Evolutionary conservation across 164 flowering plant genomes (phyloP), one percentile per base, ranked within the genome.

Genomic region (Magnolia changhungtana): DNA sequence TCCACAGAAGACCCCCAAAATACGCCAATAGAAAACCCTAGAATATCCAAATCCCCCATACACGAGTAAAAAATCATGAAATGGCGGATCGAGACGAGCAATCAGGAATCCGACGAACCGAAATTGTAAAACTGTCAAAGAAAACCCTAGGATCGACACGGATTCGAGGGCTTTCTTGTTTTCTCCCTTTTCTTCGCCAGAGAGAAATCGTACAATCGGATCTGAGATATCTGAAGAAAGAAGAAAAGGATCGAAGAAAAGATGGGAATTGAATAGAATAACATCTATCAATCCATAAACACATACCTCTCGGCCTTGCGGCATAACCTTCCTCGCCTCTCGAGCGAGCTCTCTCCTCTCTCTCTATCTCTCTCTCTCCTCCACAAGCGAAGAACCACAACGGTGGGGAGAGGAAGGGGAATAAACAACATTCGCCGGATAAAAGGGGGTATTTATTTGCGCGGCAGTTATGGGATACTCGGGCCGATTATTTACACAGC

Each of bases 261-360:
- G 70, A 24, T 50, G 24, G 20, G 45, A 55, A n/a, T 19, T 63
- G 77, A 24, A 75, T 23, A 50, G 50, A 65, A 45, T 51, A 61
- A 75, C 8, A 16, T 11, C 61, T 11, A 55, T 55, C 61, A 16
- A 55, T 11, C 61, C 16, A 55, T 11, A 16, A 27, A 27, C 2
- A 55, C 61, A 4, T 3, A 66, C 69, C 69, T 66, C 16, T 21
- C 13, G 21, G 69, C 69, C 69, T 24, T 66, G 24, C 69, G 69
- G 69, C 69, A 66, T 66, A 24, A 66, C 29, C 69, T 66, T 23
- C 69, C 69, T 66, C 69, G 69, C 69, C 69, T 24, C 69, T 9
- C 45, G 7, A 37, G 45, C 45, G 45, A 23, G 69, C 69, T 21
- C n/a, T 9, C 24, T 66, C 69, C 13, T 24, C 69, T 66, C 27